Evolutionary conservation across 1,139 yeast genomes (phyloP), one percentile per base, ranked within the genome.

Genomic region (Yamadazyma dendronema): DNA sequence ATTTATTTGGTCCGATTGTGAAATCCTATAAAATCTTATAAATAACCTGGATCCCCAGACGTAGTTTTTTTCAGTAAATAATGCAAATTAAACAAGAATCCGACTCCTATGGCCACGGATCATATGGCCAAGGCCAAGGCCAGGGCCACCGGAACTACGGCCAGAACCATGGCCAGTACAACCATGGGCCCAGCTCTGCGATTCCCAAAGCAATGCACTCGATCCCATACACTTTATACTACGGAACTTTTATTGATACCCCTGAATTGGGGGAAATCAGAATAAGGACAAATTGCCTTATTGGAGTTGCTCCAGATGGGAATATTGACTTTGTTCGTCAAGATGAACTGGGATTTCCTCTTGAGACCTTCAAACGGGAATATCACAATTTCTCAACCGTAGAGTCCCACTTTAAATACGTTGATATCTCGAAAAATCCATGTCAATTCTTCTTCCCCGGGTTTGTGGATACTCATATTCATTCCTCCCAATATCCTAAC

Each of bases 401-500:
- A 4, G 39, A 35, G 17, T 33, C 40, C 17, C 34, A 49, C 34
- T 52, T 64, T 41, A 53, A 54, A 11, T 62, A 43, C 40, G 49
- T 63, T 5, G 69, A 66, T 42, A 49, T 52, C 30, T 54, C 62
- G n/a, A 40, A 50, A 8, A 56, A 59, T 27, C 53, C 60, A 15
- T 33, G 32, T 14, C 62, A 72, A 37, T 89, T 90, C 57, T 78
- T 84, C 51, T 79, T 87, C 52, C 98, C 98, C 0, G 98, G 98
- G 1, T 89, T 92, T 51, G 67, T 92, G 11, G 98, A 92, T 54
- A 89, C 97, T 2, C 98, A 92, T 56, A 88, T 89, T 43, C 98
- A 92, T 58, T 97, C 97, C 0, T 84, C 97, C 4, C 98, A 92
- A 62, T 92, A 80, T 57, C 97, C 97, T n/a, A 92, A 92, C 58